Evolutionary conservation across 768 basidiomycete genomes (phyloP).

Genomic region (Pleurotus cornucopiae): DNA sequence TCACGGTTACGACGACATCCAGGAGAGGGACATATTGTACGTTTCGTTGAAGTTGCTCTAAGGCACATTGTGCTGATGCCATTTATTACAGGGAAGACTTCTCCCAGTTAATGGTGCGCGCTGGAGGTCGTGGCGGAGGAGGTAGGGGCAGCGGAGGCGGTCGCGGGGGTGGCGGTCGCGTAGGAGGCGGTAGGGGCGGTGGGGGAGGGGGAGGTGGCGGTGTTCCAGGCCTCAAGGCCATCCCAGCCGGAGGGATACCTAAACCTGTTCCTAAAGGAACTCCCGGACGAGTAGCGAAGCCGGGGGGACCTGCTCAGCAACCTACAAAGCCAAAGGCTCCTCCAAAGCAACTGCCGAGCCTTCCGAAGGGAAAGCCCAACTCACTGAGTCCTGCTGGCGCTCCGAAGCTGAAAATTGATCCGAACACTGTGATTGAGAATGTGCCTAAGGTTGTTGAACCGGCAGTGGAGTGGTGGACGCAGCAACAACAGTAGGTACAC

Average conservation of each 20-base stretch:
- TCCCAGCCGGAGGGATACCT: not conserved
- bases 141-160: no score
- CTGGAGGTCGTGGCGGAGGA: not conserved
- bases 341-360: not conserved
- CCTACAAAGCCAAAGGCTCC: not conserved
- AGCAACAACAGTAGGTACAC: no score
- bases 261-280: not conserved
- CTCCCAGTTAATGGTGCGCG: not conserved
- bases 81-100: not conserved
- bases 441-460: no score
- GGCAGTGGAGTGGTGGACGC: no score
- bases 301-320: not conserved
- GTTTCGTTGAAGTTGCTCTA: not conserved
- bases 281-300: not conserved
- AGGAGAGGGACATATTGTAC: not conserved
- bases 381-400: no score
- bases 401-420: no score
- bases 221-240: not conserved
- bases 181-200: no score
- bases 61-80: not conserved
- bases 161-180: not conserved
- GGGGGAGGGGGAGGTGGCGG: no score
- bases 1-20: not conserved
- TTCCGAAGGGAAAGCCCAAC: no score
- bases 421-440: no score